Percentiles rank a stretch among this genome's conserved stretches.
Evolutionary conservation across 108 stramenopile genomes (phyloP).

Genomic region (Skeletonema grethae): DNA sequence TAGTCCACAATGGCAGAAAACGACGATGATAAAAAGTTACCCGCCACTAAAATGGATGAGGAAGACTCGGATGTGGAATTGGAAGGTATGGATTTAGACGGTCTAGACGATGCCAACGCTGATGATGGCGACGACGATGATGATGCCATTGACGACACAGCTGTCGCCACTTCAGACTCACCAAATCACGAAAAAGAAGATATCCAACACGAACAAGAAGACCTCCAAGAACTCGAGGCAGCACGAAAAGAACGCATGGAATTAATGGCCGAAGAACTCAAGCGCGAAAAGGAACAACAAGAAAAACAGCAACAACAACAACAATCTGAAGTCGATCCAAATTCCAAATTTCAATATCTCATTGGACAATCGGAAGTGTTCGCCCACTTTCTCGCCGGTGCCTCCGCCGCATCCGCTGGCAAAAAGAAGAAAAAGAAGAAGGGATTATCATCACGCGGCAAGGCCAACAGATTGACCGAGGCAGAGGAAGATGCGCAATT

Average conservation of each 20-base stretch:
- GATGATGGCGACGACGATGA: constrained; percentile 27
- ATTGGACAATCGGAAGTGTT: constrained; percentile 97
- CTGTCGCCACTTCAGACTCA: constrained; percentile 20
- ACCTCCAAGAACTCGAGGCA: constrained; percentile 63
- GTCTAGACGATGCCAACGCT: constrained; percentile 33
- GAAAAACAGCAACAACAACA: constrained; percentile 2
- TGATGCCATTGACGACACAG: neutral
- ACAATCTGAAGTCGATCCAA: constrained; percentile 12
- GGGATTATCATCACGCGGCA: constrained; percentile 64
- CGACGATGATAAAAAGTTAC: constrained; percentile 4
- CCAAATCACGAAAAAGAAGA: constrained; percentile 15
- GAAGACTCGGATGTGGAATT: constrained; percentile 59
- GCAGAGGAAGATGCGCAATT: constrained; percentile 96
- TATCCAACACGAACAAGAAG: constrained; percentile 29
- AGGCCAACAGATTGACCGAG: constrained; percentile 90
- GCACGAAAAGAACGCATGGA: constrained; percentile 72
- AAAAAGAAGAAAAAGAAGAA: constrained; percentile 45
- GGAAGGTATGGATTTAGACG: constrained; percentile 42
- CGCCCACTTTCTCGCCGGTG: constrained; percentile 95
- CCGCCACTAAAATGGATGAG: constrained; percentile 16
- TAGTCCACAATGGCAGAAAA: constrained; percentile 7
- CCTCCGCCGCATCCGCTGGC: constrained; percentile 48
- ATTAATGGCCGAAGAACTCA: constrained; percentile 62
- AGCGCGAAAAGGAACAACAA: constrained; percentile 15
- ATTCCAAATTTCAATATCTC: constrained; percentile 85